Evolutionary conservation across 2,329 filamentous ascomycete species (phyloP), one percentile per base, ranked within the genome.

Genomic region (Elsinoe australis): DNA sequence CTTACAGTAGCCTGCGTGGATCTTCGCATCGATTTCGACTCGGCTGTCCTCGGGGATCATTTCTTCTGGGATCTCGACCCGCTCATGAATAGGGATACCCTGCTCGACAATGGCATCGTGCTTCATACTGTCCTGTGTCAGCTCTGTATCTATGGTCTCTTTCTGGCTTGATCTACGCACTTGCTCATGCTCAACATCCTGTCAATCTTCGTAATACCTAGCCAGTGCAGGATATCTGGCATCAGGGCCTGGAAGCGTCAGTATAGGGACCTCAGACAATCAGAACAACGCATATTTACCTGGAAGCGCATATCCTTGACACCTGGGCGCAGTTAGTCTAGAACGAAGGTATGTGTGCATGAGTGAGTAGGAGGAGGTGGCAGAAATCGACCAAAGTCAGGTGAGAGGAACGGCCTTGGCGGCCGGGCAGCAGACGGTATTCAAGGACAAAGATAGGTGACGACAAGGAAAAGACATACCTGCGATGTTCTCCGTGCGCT

Each of bases 1-100:
- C 79, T 67, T 69, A 87, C 85, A 82, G 61, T 82, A 82, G 17
- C 80, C 92, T 52, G 90, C 88, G 58, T 90, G 92, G 63, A 96
- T 95, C 73, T 96, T 96, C 51, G 92, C 92, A 67, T 96, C 92
- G 61, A 96, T 98, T 67, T 98, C 92, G n/a, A 96, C 92, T 56
- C 90, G 76, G 47, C 88, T 94, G 67, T 96, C 92, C 54, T 83
- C 86, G 9, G 92, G 92, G 58, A 96, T 95, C 78, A 92, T 81
- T 24, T 92, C 85, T 55, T 94, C 87, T 3, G 90, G 92, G 54
- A 96, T 87, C 52, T 94, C 88, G 39, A 96, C 82, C 52, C 89
- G 79, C 69, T 95, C 88, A 59, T 84, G 76, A 58, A 95, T 95
- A 22, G 87, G 86, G 56, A 89, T 89, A 49, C 85, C 85, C 71